Conservation (phyloP, 2,329 filamentous ascomycete genomes). For the Pseudogymnoascus sp. region DNA sequence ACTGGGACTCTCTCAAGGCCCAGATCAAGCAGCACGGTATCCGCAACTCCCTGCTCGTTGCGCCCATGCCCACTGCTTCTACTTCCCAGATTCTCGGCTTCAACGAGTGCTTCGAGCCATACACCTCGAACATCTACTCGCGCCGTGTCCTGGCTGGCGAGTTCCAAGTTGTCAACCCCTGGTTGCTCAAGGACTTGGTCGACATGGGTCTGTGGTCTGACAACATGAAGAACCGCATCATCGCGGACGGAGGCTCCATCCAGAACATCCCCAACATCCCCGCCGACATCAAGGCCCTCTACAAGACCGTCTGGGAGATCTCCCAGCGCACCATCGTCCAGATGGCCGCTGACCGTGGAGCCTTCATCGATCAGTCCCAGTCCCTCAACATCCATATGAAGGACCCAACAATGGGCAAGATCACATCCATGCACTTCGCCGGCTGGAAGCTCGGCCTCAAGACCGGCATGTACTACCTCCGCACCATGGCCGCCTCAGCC, state of each 20-base stretch:
- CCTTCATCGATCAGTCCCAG: slow-evolving; percentile 98
- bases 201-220: slow-evolving; percentile 98
- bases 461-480: slow-evolving; percentile 99
- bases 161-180: slow-evolving; percentile 99
- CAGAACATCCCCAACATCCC: slow-evolving; percentile 97
- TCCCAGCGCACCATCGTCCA: slow-evolving; percentile 91
- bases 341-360: slow-evolving; percentile 97
- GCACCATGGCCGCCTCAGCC: slow-evolving; percentile 91
- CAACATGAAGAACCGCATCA: slow-evolving; percentile 99
- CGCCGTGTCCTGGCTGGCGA: slow-evolving; percentile 95
- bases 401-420: slow-evolving; percentile 99
- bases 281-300: slow-evolving; percentile 87
- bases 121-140: slow-evolving; percentile 99
- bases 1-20: slow-evolving; percentile 83
- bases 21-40: slow-evolving; percentile 89
- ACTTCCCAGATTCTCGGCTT: slow-evolving; percentile 97
- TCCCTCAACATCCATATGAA: slow-evolving; percentile 99
- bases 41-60: slow-evolving; percentile 89
- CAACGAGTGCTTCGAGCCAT: slow-evolving; percentile 99
- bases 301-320: slow-evolving; percentile 99
- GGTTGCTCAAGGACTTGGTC: slow-evolving; percentile 95
- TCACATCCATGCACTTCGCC: slow-evolving; percentile 98
- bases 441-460: slow-evolving; percentile 99
- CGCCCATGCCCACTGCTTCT: slow-evolving; percentile 95
- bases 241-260: slow-evolving; percentile 89